phyloP scores from a whole-genome alignment of 345 rosid genomes.

The Citrus australasica region DNA sequence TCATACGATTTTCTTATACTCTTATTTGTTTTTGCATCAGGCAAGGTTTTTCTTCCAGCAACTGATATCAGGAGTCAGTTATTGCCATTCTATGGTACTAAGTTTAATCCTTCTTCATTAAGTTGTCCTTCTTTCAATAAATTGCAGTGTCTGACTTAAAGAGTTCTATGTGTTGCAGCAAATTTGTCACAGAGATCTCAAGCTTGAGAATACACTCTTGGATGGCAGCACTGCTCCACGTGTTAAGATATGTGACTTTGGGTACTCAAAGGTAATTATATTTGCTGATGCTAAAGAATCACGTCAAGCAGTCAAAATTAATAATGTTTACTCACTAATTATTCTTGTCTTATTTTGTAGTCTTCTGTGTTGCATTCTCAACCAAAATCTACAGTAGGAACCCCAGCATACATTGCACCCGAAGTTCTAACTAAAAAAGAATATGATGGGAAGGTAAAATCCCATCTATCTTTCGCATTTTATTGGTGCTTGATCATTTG shows the following conservation, averaged over 20 bases:
- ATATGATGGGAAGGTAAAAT: slow-evolving; percentile 58
- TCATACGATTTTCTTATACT: neutral
- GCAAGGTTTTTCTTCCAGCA: slow-evolving; percentile 82
- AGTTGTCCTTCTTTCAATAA: neutral
- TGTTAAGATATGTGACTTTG: slow-evolving; percentile 69
- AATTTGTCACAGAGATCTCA: slow-evolving; percentile 70
- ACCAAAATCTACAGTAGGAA: slow-evolving; percentile 74
- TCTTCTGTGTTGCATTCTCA: slow-evolving; percentile 72
- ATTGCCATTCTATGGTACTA: slow-evolving; percentile 70
- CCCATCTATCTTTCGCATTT: neutral
- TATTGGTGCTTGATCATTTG: neutral
- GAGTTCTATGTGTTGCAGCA: slow-evolving; percentile 29
- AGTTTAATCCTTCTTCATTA: neutral
- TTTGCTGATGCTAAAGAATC: neutral
- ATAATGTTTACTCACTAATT: neutral
- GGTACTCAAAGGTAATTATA: slow-evolving; percentile 53
- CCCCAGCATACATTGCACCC: slow-evolving; percentile 73
- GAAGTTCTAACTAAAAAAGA: slow-evolving; percentile 55
- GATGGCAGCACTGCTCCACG: slow-evolving; percentile 65
- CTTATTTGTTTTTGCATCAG: slow-evolving; percentile 31
- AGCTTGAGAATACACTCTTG: slow-evolving; percentile 69
- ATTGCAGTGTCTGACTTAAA: neutral
- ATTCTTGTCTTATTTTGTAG: slow-evolving; percentile 13
- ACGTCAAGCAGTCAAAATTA: neutral
- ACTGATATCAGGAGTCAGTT: slow-evolving; percentile 66